Evolutionary conservation across 805 yeast genomes (phyloP), one percentile per base, ranked within the genome.

Genomic region (Millerozyma acaciae): DNA sequence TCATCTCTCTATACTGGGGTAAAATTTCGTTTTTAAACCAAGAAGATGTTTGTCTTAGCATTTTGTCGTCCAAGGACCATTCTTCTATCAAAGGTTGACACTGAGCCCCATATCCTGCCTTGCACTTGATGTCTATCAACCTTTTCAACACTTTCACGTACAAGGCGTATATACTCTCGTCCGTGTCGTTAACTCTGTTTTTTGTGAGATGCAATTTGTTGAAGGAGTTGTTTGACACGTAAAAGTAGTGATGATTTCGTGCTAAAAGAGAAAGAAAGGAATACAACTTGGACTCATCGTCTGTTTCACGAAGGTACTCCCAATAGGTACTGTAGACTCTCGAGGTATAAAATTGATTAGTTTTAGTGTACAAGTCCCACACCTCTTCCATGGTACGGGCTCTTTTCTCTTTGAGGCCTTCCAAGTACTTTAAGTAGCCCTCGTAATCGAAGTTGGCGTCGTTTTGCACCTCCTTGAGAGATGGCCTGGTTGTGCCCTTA

Each of bases 371-470:
- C 21, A 65, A 49, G n/a, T 41, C 36, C 71, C 70, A 66, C 10
- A 65, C 43, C 31, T 60, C 57, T 12, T 43, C 33, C 28, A 64
- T 43, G 8, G 55, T 45, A 2, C 48, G 49, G 4, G 31, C 26
- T 34, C 73, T 47, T 32, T 49, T 55, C n/a, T 35, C 23, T 16
- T 45, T 40, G 20, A 65, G 40, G 13, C 47, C 51, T 2, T 47
- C 37, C 6, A 50, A 30, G 30, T 49, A 62, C 20, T 33, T 47
- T 38, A 64, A 42, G 44, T 47, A 66, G 4, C 61, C 57, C 37
- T 62, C 64, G 40, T 62, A 62, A 39, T 66, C 68, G 34, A 66
- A 66, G 28, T 62, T 51, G 3, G 53, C 58, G 36, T 57, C 46
- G 25, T 52, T 45, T 31, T 57, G 54, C 1, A 60, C 61, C 23